Percentiles rank a stretch among this genome's conserved stretches.
These are phyloP conservation scores for Prinsepia uniflora DNA, from an alignment of 306 rosid genomes.

Conservation along the genomic window DNA sequence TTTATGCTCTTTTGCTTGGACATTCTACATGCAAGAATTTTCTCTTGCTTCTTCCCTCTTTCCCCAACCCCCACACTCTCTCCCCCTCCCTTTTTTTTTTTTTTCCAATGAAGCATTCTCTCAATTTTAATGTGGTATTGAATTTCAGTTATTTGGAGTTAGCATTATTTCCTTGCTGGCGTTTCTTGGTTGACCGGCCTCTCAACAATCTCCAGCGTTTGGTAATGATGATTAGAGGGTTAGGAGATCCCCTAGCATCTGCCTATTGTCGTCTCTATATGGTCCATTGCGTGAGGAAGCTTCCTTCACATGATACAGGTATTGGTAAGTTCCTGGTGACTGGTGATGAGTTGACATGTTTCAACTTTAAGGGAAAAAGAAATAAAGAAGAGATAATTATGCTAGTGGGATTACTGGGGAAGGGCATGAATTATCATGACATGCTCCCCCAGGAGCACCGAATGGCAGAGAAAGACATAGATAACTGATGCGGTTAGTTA, in stretches of 20 bases:
- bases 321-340: background rate
- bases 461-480: background rate
- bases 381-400: background rate
- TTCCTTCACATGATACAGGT: constrained; percentile 72
- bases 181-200: constrained; percentile 68
- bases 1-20: background rate
- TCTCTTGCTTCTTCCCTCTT: constrained; percentile 8
- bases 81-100: background rate
- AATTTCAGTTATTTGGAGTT: constrained; percentile 81
- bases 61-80: background rate
- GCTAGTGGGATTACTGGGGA: background rate
- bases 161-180: constrained; percentile 90
- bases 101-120: constrained; percentile 14
- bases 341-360: background rate
- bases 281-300: constrained; percentile 71
- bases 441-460: background rate
- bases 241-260: constrained; percentile 91
- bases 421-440: background rate
- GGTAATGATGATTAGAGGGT: constrained; percentile 83
- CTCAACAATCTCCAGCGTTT: constrained; percentile 56
- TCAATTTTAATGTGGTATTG: constrained; percentile 27
- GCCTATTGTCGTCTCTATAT: constrained; percentile 78
- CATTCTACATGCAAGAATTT: background rate
- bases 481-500: background rate
- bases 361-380: background rate